Conservation (phyloP, 371 early-diverging fungal genomes). For the Mortierella sp. region DNA sequence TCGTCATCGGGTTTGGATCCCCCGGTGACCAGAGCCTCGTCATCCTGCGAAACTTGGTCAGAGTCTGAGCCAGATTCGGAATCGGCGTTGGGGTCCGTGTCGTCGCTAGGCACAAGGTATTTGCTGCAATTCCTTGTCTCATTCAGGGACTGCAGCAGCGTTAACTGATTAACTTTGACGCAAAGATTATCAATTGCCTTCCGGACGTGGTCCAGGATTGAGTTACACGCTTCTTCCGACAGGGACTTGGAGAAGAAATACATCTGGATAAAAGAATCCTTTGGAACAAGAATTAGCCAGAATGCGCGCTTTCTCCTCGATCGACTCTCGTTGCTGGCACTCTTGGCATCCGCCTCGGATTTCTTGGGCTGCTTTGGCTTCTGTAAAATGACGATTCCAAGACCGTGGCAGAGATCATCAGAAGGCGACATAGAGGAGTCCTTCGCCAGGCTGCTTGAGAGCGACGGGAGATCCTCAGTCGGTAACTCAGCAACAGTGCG, state of each 20-base stretch:
- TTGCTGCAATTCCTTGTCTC: conserved; percentile 79
- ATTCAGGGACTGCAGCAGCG: conserved; percentile 72
- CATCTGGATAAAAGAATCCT: conserved; percentile 65
- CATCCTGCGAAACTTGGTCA: conserved; percentile 63
- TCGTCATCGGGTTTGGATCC: conserved; percentile 61
- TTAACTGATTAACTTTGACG: conserved; percentile 75
- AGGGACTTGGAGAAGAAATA: conserved; percentile 79
- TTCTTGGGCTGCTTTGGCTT: conserved; percentile 10
- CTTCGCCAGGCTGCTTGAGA: conserved; percentile 1
- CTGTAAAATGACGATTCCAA: conserved; percentile 44
- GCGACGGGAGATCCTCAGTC: conserved; percentile 24
- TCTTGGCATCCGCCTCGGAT: neutral
- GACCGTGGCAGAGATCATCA: conserved; percentile 48
- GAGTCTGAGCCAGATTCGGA: conserved; percentile 51
- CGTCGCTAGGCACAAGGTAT: conserved; percentile 71
- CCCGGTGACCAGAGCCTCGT: conserved; percentile 58
- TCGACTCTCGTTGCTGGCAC: neutral
- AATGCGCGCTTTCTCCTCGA: conserved; percentile 54
- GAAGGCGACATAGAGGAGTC: conserved; percentile 21
- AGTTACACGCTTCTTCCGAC: conserved; percentile 63
- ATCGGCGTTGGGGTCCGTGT: conserved; percentile 51
- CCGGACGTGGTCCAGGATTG: conserved; percentile 68
- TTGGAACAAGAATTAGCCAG: conserved; percentile 77
- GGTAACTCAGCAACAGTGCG: conserved; percentile 6
- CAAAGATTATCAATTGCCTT: conserved; percentile 69